Conservation (phyloP, 2,329 filamentous ascomycete genomes). For the Aspergillus oerlinghausenensis region DNA sequence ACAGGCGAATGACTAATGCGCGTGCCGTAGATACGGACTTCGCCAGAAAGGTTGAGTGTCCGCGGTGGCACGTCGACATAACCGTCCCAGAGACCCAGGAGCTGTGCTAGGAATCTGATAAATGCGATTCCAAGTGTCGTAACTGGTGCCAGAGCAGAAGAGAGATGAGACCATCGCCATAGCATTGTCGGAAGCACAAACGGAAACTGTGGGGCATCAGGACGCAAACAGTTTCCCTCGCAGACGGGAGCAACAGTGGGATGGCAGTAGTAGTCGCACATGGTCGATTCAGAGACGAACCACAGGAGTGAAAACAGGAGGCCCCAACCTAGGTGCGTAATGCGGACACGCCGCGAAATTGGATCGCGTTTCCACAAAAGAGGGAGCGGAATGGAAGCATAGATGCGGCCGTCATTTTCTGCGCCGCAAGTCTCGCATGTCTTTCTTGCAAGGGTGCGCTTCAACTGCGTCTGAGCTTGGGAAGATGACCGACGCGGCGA, state of each 20-base stretch:
- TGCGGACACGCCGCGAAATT: constrained; percentile 24
- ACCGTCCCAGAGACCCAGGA: constrained; percentile 40
- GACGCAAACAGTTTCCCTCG: constrained; percentile 47
- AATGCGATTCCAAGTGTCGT: constrained; percentile 28
- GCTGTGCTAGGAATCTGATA: constrained; percentile 28
- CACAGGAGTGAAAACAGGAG: constrained; percentile 42
- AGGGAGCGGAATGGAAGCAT: constrained; percentile 32
- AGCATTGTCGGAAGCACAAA: constrained; percentile 54
- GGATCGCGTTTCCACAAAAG: constrained; percentile 32
- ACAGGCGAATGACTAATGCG: constrained; percentile 17
- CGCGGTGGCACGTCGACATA: constrained; percentile 33
- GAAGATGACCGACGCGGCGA: constrained; percentile 12
- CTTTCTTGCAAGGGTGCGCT: constrained; percentile 8
- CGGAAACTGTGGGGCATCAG: constrained; percentile 51
- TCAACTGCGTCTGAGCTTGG: constrained; percentile 6
- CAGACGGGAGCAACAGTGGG: constrained; percentile 46
- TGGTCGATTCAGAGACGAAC: constrained; percentile 46
- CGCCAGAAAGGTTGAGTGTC: constrained; percentile 23
- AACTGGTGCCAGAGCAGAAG: constrained; percentile 24
- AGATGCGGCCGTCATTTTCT: constrained; percentile 25
- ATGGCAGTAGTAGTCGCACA: constrained; percentile 51
- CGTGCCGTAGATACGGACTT: constrained; percentile 28
- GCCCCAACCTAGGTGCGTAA: constrained; percentile 37
- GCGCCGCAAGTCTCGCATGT: constrained; percentile 21
- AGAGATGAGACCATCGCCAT: constrained; percentile 43